Conservation (phyloP, 352 stramenopile genomes). For the Phytopythium montanum region DNA sequence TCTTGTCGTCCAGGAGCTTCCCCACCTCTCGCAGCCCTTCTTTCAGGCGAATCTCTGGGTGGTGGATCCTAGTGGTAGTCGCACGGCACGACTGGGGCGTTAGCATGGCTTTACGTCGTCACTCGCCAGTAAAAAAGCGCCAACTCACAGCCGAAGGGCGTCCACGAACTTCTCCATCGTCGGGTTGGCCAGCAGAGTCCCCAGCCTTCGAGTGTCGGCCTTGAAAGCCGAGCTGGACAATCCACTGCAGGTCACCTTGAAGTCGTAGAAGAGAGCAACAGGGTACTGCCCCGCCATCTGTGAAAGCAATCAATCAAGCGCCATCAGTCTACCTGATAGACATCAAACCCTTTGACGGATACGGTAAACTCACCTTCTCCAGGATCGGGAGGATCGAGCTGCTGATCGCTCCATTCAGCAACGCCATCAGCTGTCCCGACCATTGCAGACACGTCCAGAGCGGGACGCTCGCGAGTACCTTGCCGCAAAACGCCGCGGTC, state of each 20-base stretch:
- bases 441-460: constrained; percentile 81
- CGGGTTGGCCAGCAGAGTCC: constrained; percentile 50
- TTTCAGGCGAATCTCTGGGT: constrained; percentile 77
- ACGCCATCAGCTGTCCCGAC: constrained; percentile 73
- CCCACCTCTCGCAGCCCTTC: constrained; percentile 68
- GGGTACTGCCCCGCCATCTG: constrained; percentile 71
- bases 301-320: constrained; percentile 15
- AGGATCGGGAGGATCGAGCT: constrained; percentile 55
- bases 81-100: constrained; percentile 1
- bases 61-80: constrained; percentile 50
- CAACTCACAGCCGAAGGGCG: constrained; percentile 58
- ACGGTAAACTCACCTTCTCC: constrained; percentile 46
- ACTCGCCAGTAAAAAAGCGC: neutral
- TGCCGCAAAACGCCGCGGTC: constrained; percentile 38
- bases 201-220: constrained; percentile 44
- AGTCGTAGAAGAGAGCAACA: constrained; percentile 78
- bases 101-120: neutral
- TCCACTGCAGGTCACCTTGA: constrained; percentile 57
- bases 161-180: constrained; percentile 84
- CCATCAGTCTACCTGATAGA: neutral
- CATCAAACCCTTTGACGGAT: too few relatives aligned
- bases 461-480: constrained; percentile 42
- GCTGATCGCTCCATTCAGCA: constrained; percentile 54
- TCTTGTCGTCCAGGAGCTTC: constrained; percentile 56
- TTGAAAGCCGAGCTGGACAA: constrained; percentile 27